Conservation (phyloP, 1,139 yeast genomes). For the Suhomyces panamericanus region DNA sequence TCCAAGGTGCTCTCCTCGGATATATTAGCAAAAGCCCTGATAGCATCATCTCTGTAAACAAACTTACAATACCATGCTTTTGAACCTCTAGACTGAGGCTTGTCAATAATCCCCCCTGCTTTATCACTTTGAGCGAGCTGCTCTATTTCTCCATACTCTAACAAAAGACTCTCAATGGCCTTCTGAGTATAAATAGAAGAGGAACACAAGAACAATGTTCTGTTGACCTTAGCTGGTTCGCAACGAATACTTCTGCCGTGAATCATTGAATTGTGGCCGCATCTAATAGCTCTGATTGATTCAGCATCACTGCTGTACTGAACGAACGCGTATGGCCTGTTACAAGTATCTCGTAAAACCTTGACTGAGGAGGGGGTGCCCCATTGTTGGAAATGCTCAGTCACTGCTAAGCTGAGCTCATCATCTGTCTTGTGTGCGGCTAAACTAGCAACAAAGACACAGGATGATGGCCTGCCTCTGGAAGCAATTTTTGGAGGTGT, state of each 20-base stretch:
- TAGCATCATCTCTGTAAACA: constrained; percentile 87
- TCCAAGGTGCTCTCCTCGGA: constrained; percentile 52
- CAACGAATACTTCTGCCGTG: constrained; percentile 81
- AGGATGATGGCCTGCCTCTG: constrained; percentile 68
- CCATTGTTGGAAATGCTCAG: constrained; percentile 62
- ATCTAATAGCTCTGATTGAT: constrained; percentile 64
- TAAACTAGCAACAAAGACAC: constrained; percentile 85
- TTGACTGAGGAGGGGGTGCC: constrained; percentile 76
- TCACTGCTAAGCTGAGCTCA: constrained; percentile 66
- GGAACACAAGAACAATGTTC: constrained; percentile 66
- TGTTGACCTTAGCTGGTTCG: constrained; percentile 87
- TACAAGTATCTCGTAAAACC: constrained; percentile 77
- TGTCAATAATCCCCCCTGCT: constrained; percentile 31
- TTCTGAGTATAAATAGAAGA: constrained; percentile 23
- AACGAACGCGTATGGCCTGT: constrained; percentile 92
- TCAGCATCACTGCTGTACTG: constrained; percentile 75
- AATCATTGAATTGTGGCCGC: constrained; percentile 67
- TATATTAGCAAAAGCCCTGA: constrained; percentile 75
- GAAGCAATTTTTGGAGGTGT: neutral
- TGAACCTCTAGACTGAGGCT: constrained; percentile 10
- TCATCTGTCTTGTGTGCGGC: constrained; percentile 66
- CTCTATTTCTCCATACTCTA: constrained; percentile 72
- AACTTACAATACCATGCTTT: constrained; percentile 78
- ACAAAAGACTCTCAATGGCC: constrained; percentile 41
- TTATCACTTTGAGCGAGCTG: constrained; percentile 54